Conservation (phyloP, 805 yeast genomes). For the Wickerhamiella allomyrinae region DNA sequence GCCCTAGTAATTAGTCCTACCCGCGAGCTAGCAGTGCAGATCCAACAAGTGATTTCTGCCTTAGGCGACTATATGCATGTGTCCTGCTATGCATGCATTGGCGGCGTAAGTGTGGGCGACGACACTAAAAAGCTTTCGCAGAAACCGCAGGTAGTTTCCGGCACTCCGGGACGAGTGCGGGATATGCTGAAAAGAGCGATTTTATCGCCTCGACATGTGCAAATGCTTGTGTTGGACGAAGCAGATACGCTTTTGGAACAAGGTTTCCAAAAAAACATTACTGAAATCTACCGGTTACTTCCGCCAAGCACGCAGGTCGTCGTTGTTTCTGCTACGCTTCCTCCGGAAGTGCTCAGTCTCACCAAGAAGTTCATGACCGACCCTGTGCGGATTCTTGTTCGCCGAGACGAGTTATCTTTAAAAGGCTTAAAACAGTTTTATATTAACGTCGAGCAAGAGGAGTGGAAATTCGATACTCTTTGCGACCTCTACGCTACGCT, state of each 20-base stretch:
- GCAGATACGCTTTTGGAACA: constrained; percentile 90
- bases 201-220: constrained; percentile 57
- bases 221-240: constrained; percentile 86
- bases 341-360: constrained; percentile 80
- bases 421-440: constrained; percentile 91
- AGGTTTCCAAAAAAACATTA: constrained; percentile 92
- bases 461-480: constrained; percentile 85
- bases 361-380: constrained; percentile 84
- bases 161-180: constrained; percentile 91
- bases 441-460: constrained; percentile 82
- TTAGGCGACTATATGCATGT: constrained; percentile 81
- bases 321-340: constrained; percentile 87
- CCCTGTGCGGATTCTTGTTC: constrained; percentile 87
- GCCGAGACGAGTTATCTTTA: constrained; percentile 83
- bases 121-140: constrained; percentile 55
- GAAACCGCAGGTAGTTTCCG: constrained; percentile 86
- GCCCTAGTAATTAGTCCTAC: constrained; percentile 90
- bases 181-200: constrained; percentile 82
- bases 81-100: constrained; percentile 81
- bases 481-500: constrained; percentile 91
- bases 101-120: constrained; percentile 74
- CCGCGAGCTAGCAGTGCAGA: constrained; percentile 89
- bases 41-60: constrained; percentile 72
- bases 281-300: constrained; percentile 72
- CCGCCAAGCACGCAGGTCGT: constrained; percentile 87